Percentiles rank a stretch among this genome's conserved stretches.
phyloP scores from a whole-genome alignment of 2,329 filamentous ascomycete species.

The Fusarium luffae region DNA sequence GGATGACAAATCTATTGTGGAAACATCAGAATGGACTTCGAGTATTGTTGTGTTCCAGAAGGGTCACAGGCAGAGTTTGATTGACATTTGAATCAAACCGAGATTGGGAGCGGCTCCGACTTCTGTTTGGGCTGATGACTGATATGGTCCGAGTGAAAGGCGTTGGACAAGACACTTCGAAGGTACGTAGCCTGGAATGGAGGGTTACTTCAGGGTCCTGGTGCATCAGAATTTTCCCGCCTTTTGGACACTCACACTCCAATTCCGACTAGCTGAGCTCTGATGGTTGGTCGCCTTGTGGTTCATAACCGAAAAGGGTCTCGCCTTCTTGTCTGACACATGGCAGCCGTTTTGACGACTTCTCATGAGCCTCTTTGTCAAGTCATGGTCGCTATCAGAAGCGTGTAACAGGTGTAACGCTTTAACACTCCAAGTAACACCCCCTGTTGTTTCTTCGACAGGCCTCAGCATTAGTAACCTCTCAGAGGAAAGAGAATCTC shows the following conservation, averaged over 20 bases:
- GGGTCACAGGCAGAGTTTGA: neutral
- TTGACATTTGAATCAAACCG: neutral
- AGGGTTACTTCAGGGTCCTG: conserved; percentile 32
- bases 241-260: neutral
- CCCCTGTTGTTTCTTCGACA: conserved; percentile 22
- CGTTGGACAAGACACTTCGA: neutral
- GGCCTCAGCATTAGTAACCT: conserved; percentile 23
- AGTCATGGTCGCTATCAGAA: conserved; percentile 5
- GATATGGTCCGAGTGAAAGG: conserved; percentile 1
- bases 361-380: conserved; percentile 7
- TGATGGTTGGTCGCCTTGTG: conserved; percentile 28
- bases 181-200: conserved; percentile 4
- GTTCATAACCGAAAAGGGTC: conserved; percentile 9
- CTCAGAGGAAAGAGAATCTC: conserved; percentile 36
- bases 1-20: conserved; percentile 18
- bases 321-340: conserved; percentile 19
- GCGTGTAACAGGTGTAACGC: neutral
- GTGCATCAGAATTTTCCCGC: conserved; percentile 26
- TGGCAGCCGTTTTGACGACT: conserved; percentile 17
- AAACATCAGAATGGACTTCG: neutral
- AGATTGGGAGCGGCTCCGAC: neutral
- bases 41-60: neutral
- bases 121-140: conserved; percentile 18
- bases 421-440: neutral
- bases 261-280: conserved; percentile 28